Evolutionary conservation across 768 basidiomycete species (phyloP).

Genomic region (Cystoderma amianthinum): DNA sequence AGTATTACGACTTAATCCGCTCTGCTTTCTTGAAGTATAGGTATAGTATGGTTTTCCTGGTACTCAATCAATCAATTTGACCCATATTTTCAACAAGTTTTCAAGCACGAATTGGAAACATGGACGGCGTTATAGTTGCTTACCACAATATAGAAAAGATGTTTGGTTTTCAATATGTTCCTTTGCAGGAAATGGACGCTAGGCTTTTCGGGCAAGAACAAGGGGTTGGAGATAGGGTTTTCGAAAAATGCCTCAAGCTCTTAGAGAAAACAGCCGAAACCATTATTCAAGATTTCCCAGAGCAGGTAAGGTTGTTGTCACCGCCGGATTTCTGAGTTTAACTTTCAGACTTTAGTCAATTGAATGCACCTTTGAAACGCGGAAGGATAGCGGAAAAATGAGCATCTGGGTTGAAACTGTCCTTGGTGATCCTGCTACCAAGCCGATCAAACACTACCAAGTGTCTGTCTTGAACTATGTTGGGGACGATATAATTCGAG

Average conservation of each 20-base stretch:
- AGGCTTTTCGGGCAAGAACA: constrained; percentile 56
- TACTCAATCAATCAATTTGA: neutral
- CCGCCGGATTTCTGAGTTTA: neutral
- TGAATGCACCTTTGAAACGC: constrained; percentile 55
- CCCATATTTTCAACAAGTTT: constrained; percentile 35
- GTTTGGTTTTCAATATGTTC: constrained; percentile 92
- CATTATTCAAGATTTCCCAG: constrained; percentile 53
- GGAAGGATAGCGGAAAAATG: constrained; percentile 31
- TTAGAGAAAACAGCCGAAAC: constrained; percentile 64
- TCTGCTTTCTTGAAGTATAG: constrained; percentile 93
- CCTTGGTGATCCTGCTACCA: constrained; percentile 21
- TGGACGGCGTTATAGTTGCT: constrained; percentile 91
- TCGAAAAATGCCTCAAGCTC: constrained; percentile 63
- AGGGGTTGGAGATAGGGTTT: constrained; percentile 65
- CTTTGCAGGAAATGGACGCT: constrained; percentile 83
- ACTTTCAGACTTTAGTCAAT: constrained; percentile 36
- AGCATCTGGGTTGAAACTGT: constrained; percentile 64
- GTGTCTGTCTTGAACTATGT: constrained; percentile 28
- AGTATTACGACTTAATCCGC: constrained; percentile 92
- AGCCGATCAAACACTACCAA: constrained; percentile 52
- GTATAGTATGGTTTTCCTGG: too few species aligned
- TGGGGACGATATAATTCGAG: constrained; percentile 22
- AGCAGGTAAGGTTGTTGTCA: constrained; percentile 39
- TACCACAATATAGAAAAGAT: constrained; percentile 84
- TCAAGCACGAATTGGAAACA: constrained; percentile 93